Conservation (phyloP, 2,329 filamentous ascomycete genomes). For the Verticillium dahliae region DNA sequence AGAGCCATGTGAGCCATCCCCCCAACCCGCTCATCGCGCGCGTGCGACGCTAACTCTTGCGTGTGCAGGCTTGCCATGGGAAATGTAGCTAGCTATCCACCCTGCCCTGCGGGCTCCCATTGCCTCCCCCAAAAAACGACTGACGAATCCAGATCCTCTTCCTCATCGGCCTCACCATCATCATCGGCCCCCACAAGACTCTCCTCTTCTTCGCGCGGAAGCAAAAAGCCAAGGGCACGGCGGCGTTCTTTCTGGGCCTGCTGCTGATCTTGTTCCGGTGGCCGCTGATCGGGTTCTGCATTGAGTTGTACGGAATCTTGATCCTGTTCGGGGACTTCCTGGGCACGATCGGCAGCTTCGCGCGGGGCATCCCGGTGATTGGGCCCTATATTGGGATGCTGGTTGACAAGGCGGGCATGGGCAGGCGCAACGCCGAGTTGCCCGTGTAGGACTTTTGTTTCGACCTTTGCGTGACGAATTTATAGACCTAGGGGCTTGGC, state of each 20-base stretch:
- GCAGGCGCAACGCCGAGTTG: slow-evolving; percentile 67
- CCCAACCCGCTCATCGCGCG: slow-evolving; percentile 1
- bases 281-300: slow-evolving; percentile 82
- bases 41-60: slow-evolving; percentile 9
- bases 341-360: slow-evolving; percentile 84
- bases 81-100: slow-evolving; percentile 63
- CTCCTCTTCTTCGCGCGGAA: slow-evolving; percentile 88
- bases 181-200: slow-evolving; percentile 89
- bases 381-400: slow-evolving; percentile 76
- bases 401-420: slow-evolving; percentile 65
- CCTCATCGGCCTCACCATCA: slow-evolving; percentile 89
- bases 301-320: slow-evolving; percentile 90
- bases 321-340: slow-evolving; percentile 95
- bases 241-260: slow-evolving; percentile 79
- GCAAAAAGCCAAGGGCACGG: slow-evolving; percentile 88
- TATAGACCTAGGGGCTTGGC: no score
- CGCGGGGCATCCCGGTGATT: slow-evolving; percentile 74
- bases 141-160: slow-evolving; percentile 72
- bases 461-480: background rate
- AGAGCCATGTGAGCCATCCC: slow-evolving; percentile 68
- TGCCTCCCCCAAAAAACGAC: slow-evolving; percentile 3
- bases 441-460: slow-evolving; percentile 51
- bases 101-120: slow-evolving; percentile 1
- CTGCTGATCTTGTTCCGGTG: slow-evolving; percentile 81
- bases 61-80: slow-evolving; percentile 82